phyloP scores from a whole-genome alignment of 495 filamentous ascomycete species.

The Bombardia bombarda region DNA sequence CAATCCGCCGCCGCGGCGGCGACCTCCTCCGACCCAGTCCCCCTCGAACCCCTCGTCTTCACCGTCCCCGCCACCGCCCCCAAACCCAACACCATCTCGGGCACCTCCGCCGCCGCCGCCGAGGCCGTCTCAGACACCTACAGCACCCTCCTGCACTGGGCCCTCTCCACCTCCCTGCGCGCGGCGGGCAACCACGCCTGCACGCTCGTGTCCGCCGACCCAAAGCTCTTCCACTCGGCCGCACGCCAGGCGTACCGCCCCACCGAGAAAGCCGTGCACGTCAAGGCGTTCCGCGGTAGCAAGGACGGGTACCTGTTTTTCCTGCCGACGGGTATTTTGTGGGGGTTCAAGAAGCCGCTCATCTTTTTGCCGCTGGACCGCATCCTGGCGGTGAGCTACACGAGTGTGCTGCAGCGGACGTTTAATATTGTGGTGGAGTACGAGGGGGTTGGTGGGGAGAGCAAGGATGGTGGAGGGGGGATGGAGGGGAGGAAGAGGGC shows the following conservation, averaged over 20 bases:
- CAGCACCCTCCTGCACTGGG: conserved; percentile 53
- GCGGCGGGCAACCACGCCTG: conserved; percentile 44
- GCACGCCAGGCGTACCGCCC: conserved; percentile 78
- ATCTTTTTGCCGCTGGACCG: conserved; percentile 73
- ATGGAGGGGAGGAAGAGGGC: conserved; percentile 30
- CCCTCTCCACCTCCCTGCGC: conserved; percentile 53
- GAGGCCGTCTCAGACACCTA: conserved; percentile 52
- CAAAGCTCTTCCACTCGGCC: conserved; percentile 68
- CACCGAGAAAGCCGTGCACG: conserved; percentile 81
- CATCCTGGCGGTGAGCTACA: conserved; percentile 80
- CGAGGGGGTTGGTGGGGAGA: conserved; percentile 26
- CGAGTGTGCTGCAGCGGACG: conserved; percentile 80
- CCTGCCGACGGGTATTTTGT: conserved; percentile 77
- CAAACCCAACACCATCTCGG: conserved; percentile 50
- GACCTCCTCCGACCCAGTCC: conserved; percentile 21
- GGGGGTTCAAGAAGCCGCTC: conserved; percentile 92
- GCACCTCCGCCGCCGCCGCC: conserved; percentile 33
- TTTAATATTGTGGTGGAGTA: conserved; percentile 84
- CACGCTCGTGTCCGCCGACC: conserved; percentile 58
- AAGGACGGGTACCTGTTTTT: conserved; percentile 97
- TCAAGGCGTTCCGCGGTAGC: conserved; percentile 83
- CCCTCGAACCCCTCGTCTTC: conserved; percentile 71
- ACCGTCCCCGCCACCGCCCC: conserved; percentile 67
- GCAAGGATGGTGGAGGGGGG: conserved; percentile 28
- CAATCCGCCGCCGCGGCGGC: conserved; percentile 17